Conservation (phyloP, 1,139 yeast species). For the Chernovozyma sophiae-reginae region DNA sequence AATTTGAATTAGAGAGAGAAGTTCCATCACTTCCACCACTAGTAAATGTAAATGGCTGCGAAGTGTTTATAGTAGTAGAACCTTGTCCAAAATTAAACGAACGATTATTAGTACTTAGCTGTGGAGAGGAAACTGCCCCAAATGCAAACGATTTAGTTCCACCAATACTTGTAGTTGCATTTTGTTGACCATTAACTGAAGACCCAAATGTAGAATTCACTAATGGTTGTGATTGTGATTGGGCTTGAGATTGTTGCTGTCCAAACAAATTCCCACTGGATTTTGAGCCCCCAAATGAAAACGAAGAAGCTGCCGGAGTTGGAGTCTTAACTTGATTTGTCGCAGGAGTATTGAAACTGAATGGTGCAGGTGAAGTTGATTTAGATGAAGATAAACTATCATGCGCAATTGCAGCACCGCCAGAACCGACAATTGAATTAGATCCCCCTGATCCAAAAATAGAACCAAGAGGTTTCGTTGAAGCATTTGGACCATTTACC, state of each 20-base stretch:
- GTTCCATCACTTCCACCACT: background rate
- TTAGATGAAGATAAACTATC: too few species aligned
- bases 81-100: background rate
- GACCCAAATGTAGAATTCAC: background rate
- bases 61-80: background rate
- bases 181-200: background rate
- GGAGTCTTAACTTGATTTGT: background rate
- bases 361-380: background rate
- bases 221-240: too few species aligned
- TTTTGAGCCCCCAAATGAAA: slow-evolving; percentile 1
- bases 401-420: too few species aligned
- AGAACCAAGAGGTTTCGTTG: background rate
- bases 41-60: slow-evolving; percentile 5
- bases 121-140: background rate
- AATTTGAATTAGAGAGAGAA: slow-evolving; percentile 3
- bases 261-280: background rate
- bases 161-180: background rate
- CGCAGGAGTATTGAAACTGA: background rate
- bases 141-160: background rate
- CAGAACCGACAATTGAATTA: too few species aligned
- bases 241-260: background rate
- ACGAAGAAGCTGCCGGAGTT: background rate
- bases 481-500: background rate
- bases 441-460: too few species aligned
- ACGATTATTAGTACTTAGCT: background rate